Conservation (phyloP, 2,329 filamentous ascomycete species). For the Pseudogymnoascus sp. region DNA sequence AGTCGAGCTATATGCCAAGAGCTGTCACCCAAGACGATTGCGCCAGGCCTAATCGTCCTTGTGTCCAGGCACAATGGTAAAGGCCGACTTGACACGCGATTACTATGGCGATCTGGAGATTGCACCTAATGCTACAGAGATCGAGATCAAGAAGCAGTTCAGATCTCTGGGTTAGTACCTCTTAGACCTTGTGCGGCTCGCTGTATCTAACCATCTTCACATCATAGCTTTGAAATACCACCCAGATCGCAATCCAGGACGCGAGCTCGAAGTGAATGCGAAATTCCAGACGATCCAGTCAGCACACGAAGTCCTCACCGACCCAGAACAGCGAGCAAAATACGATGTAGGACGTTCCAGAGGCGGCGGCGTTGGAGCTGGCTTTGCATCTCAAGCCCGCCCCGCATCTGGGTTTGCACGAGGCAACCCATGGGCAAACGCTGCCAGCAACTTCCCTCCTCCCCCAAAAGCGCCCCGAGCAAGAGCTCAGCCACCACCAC, state of each 20-base stretch:
- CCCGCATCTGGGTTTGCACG: slow-evolving; percentile 16
- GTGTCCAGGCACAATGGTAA: slow-evolving; percentile 23
- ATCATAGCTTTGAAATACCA: slow-evolving; percentile 54
- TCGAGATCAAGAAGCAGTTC: slow-evolving; percentile 63
- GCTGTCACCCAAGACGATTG: background rate
- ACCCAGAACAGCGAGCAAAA: slow-evolving; percentile 24
- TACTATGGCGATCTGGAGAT: slow-evolving; percentile 63
- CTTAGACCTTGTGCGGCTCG: background rate
- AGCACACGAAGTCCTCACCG: slow-evolving; percentile 57
- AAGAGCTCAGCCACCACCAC: slow-evolving; percentile 13
- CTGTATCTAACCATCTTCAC: slow-evolving; percentile 12
- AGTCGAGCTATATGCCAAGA: background rate
- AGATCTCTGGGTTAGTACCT: slow-evolving; percentile 49
- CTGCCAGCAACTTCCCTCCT: slow-evolving; percentile 23
- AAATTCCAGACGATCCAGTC: slow-evolving; percentile 65
- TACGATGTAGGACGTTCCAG: slow-evolving; percentile 25
- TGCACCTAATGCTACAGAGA: slow-evolving; percentile 45
- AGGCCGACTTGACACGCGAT: slow-evolving; percentile 35
- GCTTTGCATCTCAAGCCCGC: slow-evolving; percentile 12
- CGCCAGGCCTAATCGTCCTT: background rate
- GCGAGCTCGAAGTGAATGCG: slow-evolving; percentile 54
- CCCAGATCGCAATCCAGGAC: slow-evolving; percentile 62
- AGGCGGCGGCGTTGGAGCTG: slow-evolving; percentile 11
- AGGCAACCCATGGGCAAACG: slow-evolving; percentile 28
- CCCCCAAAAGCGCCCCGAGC: slow-evolving; percentile 21